These are phyloP conservation scores for Kodamaea laetipori DNA, from an alignment of 805 yeast genomes.

Conservation along the genomic window DNA sequence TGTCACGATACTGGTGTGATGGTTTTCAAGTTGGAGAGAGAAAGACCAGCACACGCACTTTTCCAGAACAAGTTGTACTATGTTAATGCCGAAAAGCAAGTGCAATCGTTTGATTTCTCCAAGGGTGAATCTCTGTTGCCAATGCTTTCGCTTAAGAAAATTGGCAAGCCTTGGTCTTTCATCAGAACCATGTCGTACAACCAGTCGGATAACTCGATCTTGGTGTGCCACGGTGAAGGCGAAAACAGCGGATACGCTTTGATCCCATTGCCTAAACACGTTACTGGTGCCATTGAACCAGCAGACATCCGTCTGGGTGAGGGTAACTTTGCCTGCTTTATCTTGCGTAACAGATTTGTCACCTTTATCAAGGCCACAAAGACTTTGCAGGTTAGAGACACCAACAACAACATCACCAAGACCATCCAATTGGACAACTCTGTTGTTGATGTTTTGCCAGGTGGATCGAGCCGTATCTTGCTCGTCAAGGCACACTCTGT, in stretches of 20 bases:
- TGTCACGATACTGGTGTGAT: slow-evolving; percentile 97
- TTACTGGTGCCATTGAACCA: slow-evolving; percentile 93
- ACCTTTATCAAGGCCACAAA: slow-evolving; percentile 66
- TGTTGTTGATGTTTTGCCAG: slow-evolving; percentile 71
- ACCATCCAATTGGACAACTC: slow-evolving; percentile 67
- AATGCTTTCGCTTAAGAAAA: slow-evolving; percentile 76
- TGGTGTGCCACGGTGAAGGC: slow-evolving; percentile 77
- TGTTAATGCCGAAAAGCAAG: slow-evolving; percentile 82
- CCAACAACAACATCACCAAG: slow-evolving; percentile 80
- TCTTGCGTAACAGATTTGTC: slow-evolving; percentile 93
- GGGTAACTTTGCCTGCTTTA: slow-evolving; percentile 84
- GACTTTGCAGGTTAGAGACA: slow-evolving; percentile 79
- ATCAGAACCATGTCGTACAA: slow-evolving; percentile 85
- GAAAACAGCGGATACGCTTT: slow-evolving; percentile 71
- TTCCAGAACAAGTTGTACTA: slow-evolving; percentile 74
- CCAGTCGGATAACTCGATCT: slow-evolving; percentile 85
- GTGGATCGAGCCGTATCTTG: slow-evolving; percentile 82
- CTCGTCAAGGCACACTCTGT: slow-evolving; percentile 73
- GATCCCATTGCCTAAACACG: slow-evolving; percentile 78
- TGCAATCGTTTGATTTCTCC: slow-evolving; percentile 74
- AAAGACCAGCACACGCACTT: slow-evolving; percentile 85
- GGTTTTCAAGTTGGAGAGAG: slow-evolving; percentile 97
- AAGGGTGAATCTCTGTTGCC: slow-evolving; percentile 70
- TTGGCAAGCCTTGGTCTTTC: slow-evolving; percentile 85
- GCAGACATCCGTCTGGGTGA: slow-evolving; percentile 75